Evolutionary conservation across 257 asterid genomes (phyloP).

Genomic region (Primulina huaijiensis): DNA sequence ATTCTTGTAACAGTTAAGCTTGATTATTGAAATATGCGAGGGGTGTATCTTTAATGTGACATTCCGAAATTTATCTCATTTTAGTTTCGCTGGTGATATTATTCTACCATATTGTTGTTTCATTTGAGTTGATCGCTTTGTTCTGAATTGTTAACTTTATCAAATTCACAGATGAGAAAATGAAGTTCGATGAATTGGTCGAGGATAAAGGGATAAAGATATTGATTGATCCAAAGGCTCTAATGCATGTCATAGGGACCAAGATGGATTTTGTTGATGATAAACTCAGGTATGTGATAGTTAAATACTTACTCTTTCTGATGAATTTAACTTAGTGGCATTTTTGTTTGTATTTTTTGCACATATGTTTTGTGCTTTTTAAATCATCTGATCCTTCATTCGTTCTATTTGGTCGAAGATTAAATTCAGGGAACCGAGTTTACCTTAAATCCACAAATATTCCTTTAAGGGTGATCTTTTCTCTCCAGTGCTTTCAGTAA

Average conservation of each 20-base stretch:
- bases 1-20: not conserved
- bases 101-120: not conserved
- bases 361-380: not conserved
- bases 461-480: not conserved
- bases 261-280: conserved; percentile 69
- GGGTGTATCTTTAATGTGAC: not conserved
- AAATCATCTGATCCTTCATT: not conserved
- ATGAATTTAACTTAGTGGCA: not conserved
- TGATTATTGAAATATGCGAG: not conserved
- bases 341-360: not conserved
- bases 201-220: conserved; percentile 70
- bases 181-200: conserved; percentile 87
- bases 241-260: conserved; percentile 69
- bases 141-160: conserved; percentile 5
- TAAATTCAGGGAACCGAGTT: not conserved
- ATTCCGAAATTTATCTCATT: not conserved
- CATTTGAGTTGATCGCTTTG: not conserved
- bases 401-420: not conserved
- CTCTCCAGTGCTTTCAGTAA: not conserved
- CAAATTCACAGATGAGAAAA: conserved; percentile 64
- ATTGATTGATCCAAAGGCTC: conserved; percentile 60
- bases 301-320: conserved; percentile 10
- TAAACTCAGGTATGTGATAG: conserved; percentile 45
- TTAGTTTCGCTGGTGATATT: not conserved
- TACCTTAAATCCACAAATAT: not conserved